Percentiles rank a stretch among this genome's conserved stretches.
Conservation (phyloP, 129 eudicot species). For the Flaveria bidentis region DNA sequence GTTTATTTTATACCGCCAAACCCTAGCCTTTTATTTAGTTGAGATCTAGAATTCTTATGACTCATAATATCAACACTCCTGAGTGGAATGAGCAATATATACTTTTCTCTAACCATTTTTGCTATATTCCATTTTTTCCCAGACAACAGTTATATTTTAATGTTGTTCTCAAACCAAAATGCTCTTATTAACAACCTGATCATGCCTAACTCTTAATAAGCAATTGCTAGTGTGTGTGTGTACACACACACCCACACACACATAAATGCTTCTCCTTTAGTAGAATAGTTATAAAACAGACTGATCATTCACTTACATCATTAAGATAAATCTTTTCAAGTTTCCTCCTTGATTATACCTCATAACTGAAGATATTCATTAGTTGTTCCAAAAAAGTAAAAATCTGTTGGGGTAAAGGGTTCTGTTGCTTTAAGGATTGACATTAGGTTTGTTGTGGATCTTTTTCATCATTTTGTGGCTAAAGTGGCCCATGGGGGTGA, state of each 20-base stretch:
- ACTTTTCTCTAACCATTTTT: slow-evolving; percentile 3
- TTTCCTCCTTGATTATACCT: slow-evolving; percentile 20
- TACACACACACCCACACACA: neutral
- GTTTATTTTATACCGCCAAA: slow-evolving; percentile 8
- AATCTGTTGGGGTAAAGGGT: slow-evolving; percentile 35
- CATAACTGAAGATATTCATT: slow-evolving; percentile 23
- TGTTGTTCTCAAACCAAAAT: slow-evolving; percentile 7
- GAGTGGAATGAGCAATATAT: slow-evolving; percentile 26
- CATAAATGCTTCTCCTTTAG: slow-evolving; percentile 13
- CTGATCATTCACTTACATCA: slow-evolving; percentile 19
- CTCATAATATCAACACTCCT: slow-evolving; percentile 17
- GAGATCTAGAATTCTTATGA: slow-evolving; percentile 19
- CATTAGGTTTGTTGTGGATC: slow-evolving; percentile 33
- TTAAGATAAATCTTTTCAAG: slow-evolving; percentile 23
- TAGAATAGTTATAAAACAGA: slow-evolving; percentile 13
- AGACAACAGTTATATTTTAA: neutral
- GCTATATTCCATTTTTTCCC: slow-evolving; percentile 16
- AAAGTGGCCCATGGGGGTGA: slow-evolving; percentile 33
- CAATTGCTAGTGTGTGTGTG: neutral
- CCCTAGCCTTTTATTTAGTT: slow-evolving; percentile 4
- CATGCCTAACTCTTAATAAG: neutral
- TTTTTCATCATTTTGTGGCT: slow-evolving; percentile 30
- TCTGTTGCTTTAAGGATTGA: slow-evolving; percentile 45
- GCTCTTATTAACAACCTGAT: slow-evolving; percentile 12
- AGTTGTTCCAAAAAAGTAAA: slow-evolving; percentile 26